These are phyloP conservation scores for Fusarium cicatricum DNA, from an alignment of 2,329 filamentous ascomycete genomes.

Conservation along the genomic window DNA sequence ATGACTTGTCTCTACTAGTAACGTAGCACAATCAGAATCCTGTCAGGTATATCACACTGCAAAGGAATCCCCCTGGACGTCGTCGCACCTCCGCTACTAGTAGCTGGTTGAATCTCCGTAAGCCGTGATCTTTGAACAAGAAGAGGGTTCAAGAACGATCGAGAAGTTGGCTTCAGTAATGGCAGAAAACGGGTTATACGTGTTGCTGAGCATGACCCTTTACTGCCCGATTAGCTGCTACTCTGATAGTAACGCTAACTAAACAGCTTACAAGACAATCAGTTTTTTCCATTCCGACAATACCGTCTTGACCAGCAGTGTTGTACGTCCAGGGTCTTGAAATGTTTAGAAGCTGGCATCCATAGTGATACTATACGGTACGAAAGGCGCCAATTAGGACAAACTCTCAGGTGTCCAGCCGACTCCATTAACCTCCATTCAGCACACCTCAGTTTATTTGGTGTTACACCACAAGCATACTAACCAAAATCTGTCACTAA, in stretches of 20 bases:
- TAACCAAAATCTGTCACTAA: slow-evolving; percentile 1
- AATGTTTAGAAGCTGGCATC: slow-evolving; percentile 1
- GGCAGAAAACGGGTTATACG: slow-evolving; percentile 1
- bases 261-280: slow-evolving; percentile 1
- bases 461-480: neutral
- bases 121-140: neutral
- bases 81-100: neutral
- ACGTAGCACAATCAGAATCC: slow-evolving; percentile 1
- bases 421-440: neutral
- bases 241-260: slow-evolving; percentile 1
- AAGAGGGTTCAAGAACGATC: slow-evolving; percentile 2
- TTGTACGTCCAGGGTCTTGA: neutral
- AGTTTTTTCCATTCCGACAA: slow-evolving; percentile 1
- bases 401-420: slow-evolving; percentile 1
- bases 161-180: neutral
- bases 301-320: slow-evolving; percentile 1
- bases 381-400: slow-evolving; percentile 1
- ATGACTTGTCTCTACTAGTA: slow-evolving; percentile 2
- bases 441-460: slow-evolving; percentile 1
- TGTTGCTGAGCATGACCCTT: neutral
- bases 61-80: slow-evolving; percentile 1
- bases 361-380: neutral
- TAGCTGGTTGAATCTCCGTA: neutral
- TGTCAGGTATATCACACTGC: neutral
- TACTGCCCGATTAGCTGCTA: slow-evolving; percentile 1